These are phyloP conservation scores for Suhomyces sp. DNA, from an alignment of 805 yeast species.

Conservation along the genomic window DNA sequence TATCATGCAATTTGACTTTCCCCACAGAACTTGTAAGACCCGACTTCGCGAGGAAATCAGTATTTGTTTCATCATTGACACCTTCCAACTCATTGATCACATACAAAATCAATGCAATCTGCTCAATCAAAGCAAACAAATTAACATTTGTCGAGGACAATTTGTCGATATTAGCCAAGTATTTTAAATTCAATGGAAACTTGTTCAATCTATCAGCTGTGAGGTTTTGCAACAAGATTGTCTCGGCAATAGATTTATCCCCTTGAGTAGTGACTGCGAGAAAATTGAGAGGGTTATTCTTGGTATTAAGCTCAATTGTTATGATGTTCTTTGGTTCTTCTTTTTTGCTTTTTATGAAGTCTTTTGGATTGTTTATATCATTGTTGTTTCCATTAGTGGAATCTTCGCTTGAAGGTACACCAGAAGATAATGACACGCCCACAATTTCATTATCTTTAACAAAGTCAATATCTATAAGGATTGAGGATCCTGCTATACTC, in stretches of 20 bases:
- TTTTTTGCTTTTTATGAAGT: constrained; percentile 1
- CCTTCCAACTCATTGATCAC: constrained; percentile 26
- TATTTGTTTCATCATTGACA: constrained; percentile 7
- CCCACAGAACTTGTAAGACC: constrained; percentile 32
- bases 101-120: constrained; percentile 27
- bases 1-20: constrained; percentile 26
- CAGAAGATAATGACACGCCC: constrained; percentile 38
- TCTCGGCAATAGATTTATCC: constrained; percentile 24
- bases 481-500: constrained; percentile 42
- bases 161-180: constrained; percentile 36
- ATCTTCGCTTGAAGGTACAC: constrained; percentile 4
- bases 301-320: constrained; percentile 14
- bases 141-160: constrained; percentile 32
- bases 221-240: constrained; percentile 29
- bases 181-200: constrained; percentile 37
- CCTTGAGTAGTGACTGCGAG: constrained; percentile 8
- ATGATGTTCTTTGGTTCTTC: constrained; percentile 8
- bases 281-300: constrained; percentile 13
- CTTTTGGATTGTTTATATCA: background rate
- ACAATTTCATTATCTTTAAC: constrained; percentile 23
- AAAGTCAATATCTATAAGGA: constrained; percentile 42
- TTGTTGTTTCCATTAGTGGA: background rate
- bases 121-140: constrained; percentile 31
- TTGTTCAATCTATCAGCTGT: constrained; percentile 19
- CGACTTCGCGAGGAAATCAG: constrained; percentile 18